phyloP scores from a whole-genome alignment of 176 grass and related monocot species.

The Triticum urartu region DNA sequence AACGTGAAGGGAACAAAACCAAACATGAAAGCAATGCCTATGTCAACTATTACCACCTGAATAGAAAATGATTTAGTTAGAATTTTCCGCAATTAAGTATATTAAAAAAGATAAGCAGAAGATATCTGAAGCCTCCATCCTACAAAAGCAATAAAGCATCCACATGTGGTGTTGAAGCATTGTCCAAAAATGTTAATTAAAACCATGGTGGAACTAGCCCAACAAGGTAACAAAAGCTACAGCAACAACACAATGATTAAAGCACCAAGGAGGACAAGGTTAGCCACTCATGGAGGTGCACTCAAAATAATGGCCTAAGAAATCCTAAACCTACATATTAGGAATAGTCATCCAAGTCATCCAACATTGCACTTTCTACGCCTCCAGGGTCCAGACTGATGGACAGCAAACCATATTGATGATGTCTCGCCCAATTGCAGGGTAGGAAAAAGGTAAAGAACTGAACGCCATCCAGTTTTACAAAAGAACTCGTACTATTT shows the following conservation, averaged over 20 bases:
- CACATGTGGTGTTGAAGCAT: neutral
- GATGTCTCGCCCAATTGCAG: neutral
- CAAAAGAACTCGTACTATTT: neutral
- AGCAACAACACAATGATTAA: neutral
- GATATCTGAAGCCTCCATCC: neutral
- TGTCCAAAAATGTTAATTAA: conserved; percentile 2
- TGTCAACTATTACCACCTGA: conserved; percentile 37
- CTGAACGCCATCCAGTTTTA: neutral
- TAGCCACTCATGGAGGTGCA: neutral
- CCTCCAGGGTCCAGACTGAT: neutral
- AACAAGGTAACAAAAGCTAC: neutral
- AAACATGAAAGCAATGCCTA: conserved; percentile 26
- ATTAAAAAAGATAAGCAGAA: neutral
- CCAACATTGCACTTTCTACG: neutral
- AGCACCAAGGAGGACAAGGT: neutral
- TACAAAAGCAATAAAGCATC: neutral
- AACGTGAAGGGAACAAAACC: conserved; percentile 44
- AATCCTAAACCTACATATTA: neutral
- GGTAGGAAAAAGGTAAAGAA: conserved; percentile 21
- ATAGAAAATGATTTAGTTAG: neutral
- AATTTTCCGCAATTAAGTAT: neutral
- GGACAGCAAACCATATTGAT: neutral
- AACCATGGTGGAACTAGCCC: neutral
- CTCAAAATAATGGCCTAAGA: neutral
- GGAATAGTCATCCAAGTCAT: neutral